Base-by-base conservation (phyloP, 768 basidiomycete genomes). In the Phaeotremella skinneri region DNA sequence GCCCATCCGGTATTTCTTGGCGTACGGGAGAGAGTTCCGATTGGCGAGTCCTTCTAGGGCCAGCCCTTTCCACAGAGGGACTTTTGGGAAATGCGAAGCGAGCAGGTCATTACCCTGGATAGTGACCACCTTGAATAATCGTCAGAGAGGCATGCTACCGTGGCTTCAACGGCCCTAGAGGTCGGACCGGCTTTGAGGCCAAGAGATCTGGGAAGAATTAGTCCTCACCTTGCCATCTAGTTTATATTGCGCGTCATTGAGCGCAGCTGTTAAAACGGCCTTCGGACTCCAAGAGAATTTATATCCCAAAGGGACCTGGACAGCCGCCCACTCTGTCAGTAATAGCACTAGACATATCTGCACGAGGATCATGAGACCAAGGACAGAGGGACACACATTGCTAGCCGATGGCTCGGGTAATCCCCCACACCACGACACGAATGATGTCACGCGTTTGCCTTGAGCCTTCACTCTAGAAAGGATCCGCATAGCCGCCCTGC, bases 261-360 rank as follows among this genome's bases (percentile, higher is more conserved):
- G 75, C 0, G 89, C 88, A 2, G 91, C 93, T 16, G 81, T 83
- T 37, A 97, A 78, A 6, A 94, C 91, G 4, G 90, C 92, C 57
- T 85, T 81, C 0, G 93, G 91, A 49, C 85, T 88, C 93, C 93
- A 97, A 64, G 90, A 90, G 72, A 91, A 91, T 72, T 92, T 94
- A 70, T 94, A 92, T n/a, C 86, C 82, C 9, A 93, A 78, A 1
- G 91, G 90, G 16, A 87, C 84, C 61, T 80, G 76, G 7, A 77
- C 67, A 71, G 17, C 29, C 77, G 56, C 45, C 9, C 16, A 17
- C n/a, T n/a, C n/a, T n/a, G n/a, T n/a, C n/a, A n/a, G n/a, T n/a
- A n/a, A n/a, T n/a, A n/a, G n/a, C n/a, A n/a, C n/a, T n/a, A n/a
- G n/a, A n/a, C n/a, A n/a, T n/a, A n/a, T n/a, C n/a, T n/a, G n/a